Conservation (phyloP, 495 filamentous ascomycete genomes). For the Paragyromitra xinjiangensis region DNA sequence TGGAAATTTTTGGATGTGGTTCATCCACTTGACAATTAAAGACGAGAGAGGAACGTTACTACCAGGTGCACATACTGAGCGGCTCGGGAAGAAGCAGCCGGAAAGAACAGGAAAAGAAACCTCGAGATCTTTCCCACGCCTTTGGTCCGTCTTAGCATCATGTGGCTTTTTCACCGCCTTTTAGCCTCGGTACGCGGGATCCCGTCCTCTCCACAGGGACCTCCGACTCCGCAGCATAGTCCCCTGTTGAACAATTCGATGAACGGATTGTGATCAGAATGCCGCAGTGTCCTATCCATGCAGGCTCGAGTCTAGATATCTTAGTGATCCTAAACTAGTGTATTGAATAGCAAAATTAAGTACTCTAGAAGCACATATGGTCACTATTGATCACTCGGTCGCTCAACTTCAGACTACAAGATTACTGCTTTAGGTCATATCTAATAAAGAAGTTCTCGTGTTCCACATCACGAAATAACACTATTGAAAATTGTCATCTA, state of each 20-base stretch:
- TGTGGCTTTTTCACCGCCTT: background rate
- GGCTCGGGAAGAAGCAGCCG: background rate
- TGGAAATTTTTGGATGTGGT: background rate
- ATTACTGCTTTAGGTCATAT: no score
- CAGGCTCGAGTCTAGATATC: no score
- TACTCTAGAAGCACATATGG: no score
- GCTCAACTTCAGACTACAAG: no score
- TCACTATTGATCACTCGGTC: no score
- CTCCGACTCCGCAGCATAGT: background rate
- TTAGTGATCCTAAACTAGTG: no score
- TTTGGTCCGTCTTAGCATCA: background rate
- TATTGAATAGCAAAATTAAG: no score
- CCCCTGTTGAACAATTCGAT: background rate
- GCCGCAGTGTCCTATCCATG: no score
- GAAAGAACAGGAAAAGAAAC: background rate
- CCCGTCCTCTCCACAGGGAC: background rate
- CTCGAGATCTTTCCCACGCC: background rate
- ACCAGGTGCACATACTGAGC: background rate
- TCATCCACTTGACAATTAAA: background rate
- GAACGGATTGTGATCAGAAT: no score
- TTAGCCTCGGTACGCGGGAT: background rate
- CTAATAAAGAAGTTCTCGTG: no score
- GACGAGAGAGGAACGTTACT: background rate
- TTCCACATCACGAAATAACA: no score
- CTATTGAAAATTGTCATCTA: no score